Base-by-base conservation (phyloP, 2,329 filamentous ascomycete species). In the Aspergillus phoenicis region DNA sequence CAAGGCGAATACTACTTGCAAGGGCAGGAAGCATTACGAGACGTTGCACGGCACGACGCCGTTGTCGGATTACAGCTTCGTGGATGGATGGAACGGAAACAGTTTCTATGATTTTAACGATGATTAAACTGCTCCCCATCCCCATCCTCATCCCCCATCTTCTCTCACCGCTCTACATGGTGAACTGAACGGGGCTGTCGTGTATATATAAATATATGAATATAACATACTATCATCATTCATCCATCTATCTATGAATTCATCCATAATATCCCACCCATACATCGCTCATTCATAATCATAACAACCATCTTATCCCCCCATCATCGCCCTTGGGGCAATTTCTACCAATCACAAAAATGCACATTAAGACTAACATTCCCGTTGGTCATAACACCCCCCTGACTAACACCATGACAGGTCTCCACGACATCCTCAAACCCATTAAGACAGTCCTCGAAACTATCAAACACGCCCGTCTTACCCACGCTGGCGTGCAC, bases 21-120 rank as follows among this genome's bases (percentile, higher is more conserved):
- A 64, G 0, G 57, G 64, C 1, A 59, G 70, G 8, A 66, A 57
- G 48, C 66, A 71, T 36, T 72, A 71, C 41, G 63, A 66, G 48
- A 58, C 51, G 5, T 51, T 72, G 47, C 68, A 70, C 54, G 70
- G 70, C 1, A 71, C 68, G 11, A 66, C 70, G 13, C 68, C 67
- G 1, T 58, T 69, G 38, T 65, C 64, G 6, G 66, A 71, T 58
- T 73, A 73, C 48, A 69, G 60, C 17, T 62, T 59, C 30, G 61
- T 70, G 13, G 71, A 71, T 58, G 70, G 70, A 8, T 73, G 71
- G 70, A 64, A 60, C 15, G 67, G 59, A n/a, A 64, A 66, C 39
- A 72, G 69, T 57, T 70, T 69, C 13, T 63, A 66, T 56, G 70
- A 71, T 61, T 70, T 60, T 28, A 70, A 70, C 36, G 47, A 51